These are phyloP conservation scores for Colletotrichum falcatum DNA, from an alignment of 2,329 filamentous ascomycete species.

Conservation along the genomic window DNA sequence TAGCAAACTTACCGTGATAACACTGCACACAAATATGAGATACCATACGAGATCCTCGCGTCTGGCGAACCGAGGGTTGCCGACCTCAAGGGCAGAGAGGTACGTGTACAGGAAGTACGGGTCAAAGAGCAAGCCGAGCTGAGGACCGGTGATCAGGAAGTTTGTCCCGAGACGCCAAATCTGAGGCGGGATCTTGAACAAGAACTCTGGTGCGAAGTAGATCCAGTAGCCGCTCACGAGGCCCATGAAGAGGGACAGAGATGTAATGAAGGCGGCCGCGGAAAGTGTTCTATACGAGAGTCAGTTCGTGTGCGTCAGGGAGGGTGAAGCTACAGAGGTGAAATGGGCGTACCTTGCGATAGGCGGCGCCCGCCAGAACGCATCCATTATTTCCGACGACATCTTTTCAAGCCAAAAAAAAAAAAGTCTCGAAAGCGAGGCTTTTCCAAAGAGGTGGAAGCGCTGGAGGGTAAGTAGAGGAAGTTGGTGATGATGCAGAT, in stretches of 20 bases:
- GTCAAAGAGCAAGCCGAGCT: conserved; percentile 73
- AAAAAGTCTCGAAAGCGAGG: conserved; percentile 13
- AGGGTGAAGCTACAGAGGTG: background rate
- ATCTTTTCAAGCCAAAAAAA: conserved; percentile 34
- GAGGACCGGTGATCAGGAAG: conserved; percentile 55
- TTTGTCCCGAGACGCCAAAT: conserved; percentile 57
- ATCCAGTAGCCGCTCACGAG: conserved; percentile 64
- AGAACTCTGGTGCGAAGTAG: conserved; percentile 61
- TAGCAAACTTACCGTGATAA: conserved; percentile 80
- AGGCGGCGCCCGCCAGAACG: conserved; percentile 56
- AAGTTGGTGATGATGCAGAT: conserved; percentile 27
- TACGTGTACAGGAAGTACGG: conserved; percentile 84
- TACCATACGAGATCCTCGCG: conserved; percentile 87
- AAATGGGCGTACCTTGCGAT: conserved; percentile 54
- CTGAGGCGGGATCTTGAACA: conserved; percentile 65
- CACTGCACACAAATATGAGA: conserved; percentile 75
- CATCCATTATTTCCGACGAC: conserved; percentile 45
- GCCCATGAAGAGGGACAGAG: conserved; percentile 67
- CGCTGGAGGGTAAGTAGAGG: conserved; percentile 18
- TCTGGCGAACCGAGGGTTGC: conserved; percentile 76
- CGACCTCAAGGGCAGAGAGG: conserved; percentile 77
- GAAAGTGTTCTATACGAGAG: conserved; percentile 70
- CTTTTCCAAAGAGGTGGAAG: background rate
- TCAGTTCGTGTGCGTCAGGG: conserved; percentile 28
- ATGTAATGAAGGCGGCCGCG: conserved; percentile 70